These are phyloP conservation scores for Boletus rubescentipes DNA, from an alignment of 768 basidiomycete genomes.

Conservation along the genomic window DNA sequence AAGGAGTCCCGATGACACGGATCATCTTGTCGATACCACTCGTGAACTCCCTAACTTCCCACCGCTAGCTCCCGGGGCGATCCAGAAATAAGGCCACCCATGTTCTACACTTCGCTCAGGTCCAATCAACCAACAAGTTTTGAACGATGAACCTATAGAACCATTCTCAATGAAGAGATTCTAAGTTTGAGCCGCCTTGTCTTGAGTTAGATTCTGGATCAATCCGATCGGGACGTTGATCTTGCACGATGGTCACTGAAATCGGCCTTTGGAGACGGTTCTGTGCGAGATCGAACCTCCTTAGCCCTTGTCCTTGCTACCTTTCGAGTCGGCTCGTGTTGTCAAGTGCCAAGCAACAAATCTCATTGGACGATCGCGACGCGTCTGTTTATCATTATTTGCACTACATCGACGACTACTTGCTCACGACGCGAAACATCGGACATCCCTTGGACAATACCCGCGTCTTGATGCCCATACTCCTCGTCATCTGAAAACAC, in stretches of 20 bases:
- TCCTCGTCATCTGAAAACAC: background rate
- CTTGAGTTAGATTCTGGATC: background rate
- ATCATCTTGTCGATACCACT: no score
- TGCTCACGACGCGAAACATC: background rate
- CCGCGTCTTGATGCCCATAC: background rate
- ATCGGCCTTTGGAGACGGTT: background rate
- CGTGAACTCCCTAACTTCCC: no score
- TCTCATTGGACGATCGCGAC: constrained; percentile 28
- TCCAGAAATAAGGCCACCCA: background rate
- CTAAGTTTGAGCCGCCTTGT: background rate
- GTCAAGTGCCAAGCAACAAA: background rate
- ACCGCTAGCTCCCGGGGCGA: no score
- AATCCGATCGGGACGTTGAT: no score
- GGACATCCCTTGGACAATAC: constrained; percentile 1
- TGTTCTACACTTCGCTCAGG: background rate
- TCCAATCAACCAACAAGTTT: background rate
- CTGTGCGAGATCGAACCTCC: background rate
- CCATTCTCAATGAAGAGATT: no score
- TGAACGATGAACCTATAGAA: background rate
- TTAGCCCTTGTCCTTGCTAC: no score
- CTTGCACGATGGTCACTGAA: no score
- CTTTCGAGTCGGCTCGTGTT: background rate
- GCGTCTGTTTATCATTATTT: constrained; percentile 34
- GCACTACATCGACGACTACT: background rate
- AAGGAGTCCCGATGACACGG: background rate